These are phyloP conservation scores for Artemisia argyi DNA, from an alignment of 129 eudicot genomes.

Conservation along the genomic window DNA sequence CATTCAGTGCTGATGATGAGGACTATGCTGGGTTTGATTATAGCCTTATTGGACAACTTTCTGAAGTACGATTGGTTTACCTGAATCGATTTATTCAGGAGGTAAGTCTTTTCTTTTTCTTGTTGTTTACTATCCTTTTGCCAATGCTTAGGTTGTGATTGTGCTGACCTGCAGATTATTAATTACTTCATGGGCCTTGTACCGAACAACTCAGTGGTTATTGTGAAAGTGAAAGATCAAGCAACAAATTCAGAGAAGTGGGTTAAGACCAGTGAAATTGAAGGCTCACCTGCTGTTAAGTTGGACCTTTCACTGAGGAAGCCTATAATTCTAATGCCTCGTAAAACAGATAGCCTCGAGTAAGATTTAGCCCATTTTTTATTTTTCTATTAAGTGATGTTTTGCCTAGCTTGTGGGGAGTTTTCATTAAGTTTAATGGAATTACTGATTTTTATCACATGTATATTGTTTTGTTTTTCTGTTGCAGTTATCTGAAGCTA, in stretches of 20 bases:
- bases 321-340: constrained; percentile 96
- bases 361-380: constrained; percentile 39
- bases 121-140: constrained; percentile 12
- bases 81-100: constrained; percentile 96
- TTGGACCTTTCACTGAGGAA: constrained; percentile 83
- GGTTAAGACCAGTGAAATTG: constrained; percentile 83
- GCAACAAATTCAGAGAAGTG: constrained; percentile 82
- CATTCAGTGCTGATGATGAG: constrained; percentile 79
- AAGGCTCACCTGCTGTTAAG: constrained; percentile 99
- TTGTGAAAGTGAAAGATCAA: constrained; percentile 80
- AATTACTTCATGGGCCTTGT: constrained; percentile 96
- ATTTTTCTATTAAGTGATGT: constrained; percentile 1
- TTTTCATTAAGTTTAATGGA: neutral
- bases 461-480: constrained; percentile 25
- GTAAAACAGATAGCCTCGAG: constrained; percentile 82
- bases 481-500: constrained; percentile 87
- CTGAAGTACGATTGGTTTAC: constrained; percentile 93
- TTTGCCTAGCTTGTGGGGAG: constrained; percentile 6
- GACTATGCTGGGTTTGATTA: constrained; percentile 94
- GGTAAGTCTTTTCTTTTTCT: constrained; percentile 45
- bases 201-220: constrained; percentile 65
- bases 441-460: constrained; percentile 1
- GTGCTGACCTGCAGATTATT: constrained; percentile 48
- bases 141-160: constrained; percentile 27
- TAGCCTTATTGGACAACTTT: constrained; percentile 88